phyloP scores from a whole-genome alignment of 805 yeast genomes.

The Huiozyma naganishii region DNA sequence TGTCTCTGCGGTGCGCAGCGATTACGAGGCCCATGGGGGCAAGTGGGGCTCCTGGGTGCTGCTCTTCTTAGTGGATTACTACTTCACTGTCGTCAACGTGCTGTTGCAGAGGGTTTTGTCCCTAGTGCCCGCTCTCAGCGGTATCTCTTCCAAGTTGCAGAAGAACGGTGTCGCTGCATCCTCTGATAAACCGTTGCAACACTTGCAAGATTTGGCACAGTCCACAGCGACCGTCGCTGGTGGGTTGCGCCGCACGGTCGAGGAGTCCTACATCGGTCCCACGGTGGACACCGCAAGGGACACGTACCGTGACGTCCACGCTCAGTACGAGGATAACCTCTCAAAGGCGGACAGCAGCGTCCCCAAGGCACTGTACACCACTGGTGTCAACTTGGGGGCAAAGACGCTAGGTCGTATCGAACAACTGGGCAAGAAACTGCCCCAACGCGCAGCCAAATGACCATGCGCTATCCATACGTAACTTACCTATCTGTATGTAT shows the following conservation, averaged over 20 bases:
- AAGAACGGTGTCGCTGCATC: constrained; percentile 1
- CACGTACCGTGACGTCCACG: constrained; percentile 20
- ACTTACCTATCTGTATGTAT: too few species aligned
- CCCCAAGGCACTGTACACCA: constrained; percentile 25
- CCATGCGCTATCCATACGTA: too few species aligned
- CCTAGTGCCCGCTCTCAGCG: too few species aligned
- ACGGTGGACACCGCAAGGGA: constrained; percentile 3
- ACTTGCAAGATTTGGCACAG: constrained; percentile 19
- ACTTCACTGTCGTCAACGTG: constrained; percentile 23
- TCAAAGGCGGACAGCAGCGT: constrained; percentile 19
- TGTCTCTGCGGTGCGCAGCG: constrained; percentile 16
- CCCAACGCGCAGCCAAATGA: not conserved
- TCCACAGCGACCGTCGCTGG: constrained; percentile 21
- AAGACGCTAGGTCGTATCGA: constrained; percentile 13
- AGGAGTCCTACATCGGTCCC: constrained; percentile 3
- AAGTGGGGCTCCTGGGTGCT: constrained; percentile 22
- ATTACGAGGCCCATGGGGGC: constrained; percentile 10
- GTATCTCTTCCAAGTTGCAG: not conserved
- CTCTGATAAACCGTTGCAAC: constrained; percentile 10
- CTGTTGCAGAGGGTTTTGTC: constrained; percentile 19
- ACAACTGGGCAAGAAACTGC: constrained; percentile 12
- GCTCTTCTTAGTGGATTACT: constrained; percentile 21
- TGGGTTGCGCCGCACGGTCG: constrained; percentile 17
- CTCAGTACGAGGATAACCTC: constrained; percentile 20
- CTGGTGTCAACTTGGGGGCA: constrained; percentile 24